Percentiles rank a stretch among this genome's conserved stretches.
Conservation (phyloP, 208 protist species). For the Strigomonas galati region DNA sequence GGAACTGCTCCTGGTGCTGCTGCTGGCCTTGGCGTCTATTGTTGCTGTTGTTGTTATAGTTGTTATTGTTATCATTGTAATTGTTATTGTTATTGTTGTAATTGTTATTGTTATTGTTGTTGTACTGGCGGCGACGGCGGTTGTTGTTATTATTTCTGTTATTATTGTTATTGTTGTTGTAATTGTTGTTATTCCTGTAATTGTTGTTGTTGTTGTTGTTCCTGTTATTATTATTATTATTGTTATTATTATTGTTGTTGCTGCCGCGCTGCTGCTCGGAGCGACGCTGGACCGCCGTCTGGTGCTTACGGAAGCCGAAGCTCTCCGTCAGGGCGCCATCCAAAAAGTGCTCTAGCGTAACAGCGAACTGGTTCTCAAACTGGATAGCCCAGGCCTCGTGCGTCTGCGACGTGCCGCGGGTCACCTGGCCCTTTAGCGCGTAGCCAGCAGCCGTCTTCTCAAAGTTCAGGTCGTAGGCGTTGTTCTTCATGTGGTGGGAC, state of each 20-base stretch:
- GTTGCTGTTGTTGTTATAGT: slow-evolving; percentile 4
- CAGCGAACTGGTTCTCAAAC: slow-evolving; percentile 83
- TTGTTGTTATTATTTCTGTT: slow-evolving; percentile 13
- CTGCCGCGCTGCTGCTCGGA: slow-evolving; percentile 20
- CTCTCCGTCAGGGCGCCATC: slow-evolving; percentile 76
- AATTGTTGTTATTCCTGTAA: slow-evolving; percentile 12
- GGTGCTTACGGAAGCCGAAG: slow-evolving; percentile 74
- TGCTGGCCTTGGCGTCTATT: background rate
- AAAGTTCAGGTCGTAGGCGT: slow-evolving; percentile 72
- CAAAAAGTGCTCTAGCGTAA: slow-evolving; percentile 82
- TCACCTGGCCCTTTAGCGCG: slow-evolving; percentile 60
- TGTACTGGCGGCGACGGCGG: background rate
- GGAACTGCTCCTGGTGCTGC: slow-evolving; percentile 3
- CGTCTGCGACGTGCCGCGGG: slow-evolving; percentile 44
- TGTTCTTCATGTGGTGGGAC: slow-evolving; percentile 66
- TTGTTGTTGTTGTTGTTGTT: slow-evolving; percentile 23
- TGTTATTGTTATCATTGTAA: slow-evolving; percentile 4
- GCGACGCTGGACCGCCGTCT: slow-evolving; percentile 20
- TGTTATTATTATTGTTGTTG: slow-evolving; percentile 30
- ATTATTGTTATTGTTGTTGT: slow-evolving; percentile 14
- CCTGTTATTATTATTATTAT: slow-evolving; percentile 17
- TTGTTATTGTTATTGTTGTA: slow-evolving; percentile 11
- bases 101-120: slow-evolving; percentile 12
- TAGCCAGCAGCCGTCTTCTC: slow-evolving; percentile 58
- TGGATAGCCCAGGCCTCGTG: slow-evolving; percentile 74